These are phyloP conservation scores for Pseudogymnoascus sp. DNA, from an alignment of 2,329 filamentous ascomycete genomes.

Conservation along the genomic window DNA sequence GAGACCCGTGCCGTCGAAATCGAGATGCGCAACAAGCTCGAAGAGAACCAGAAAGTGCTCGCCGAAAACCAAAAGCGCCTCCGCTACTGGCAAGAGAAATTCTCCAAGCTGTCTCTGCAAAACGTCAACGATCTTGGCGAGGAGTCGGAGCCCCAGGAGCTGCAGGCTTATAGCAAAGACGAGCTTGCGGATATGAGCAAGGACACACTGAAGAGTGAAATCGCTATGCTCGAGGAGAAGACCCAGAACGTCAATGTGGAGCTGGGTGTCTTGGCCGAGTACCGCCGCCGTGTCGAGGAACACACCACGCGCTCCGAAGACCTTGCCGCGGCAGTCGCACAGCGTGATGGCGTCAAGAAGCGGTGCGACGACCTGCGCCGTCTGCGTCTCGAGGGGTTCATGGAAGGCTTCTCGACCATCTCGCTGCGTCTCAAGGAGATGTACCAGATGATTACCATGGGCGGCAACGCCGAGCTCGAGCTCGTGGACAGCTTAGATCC, in stretches of 20 bases:
- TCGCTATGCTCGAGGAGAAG: conserved; percentile 60
- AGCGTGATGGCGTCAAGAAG: conserved; percentile 82
- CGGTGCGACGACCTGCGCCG: conserved; percentile 87
- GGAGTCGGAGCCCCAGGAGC: conserved; percentile 44
- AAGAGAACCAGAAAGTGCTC: conserved; percentile 88
- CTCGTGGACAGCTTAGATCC: conserved; percentile 93
- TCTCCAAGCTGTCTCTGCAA: conserved; percentile 73
- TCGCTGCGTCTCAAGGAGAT: conserved; percentile 95
- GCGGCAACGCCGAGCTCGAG: conserved; percentile 94
- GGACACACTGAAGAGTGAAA: conserved; percentile 58
- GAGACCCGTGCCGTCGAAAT: conserved; percentile 84
- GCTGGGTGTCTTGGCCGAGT: conserved; percentile 79
- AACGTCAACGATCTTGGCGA: conserved; percentile 66
- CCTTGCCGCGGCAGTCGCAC: conserved; percentile 65
- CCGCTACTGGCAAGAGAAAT: conserved; percentile 82
- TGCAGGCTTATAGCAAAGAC: conserved; percentile 71
- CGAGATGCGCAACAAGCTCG: conserved; percentile 96
- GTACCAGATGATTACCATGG: conserved; percentile 99
- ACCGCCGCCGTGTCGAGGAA: conserved; percentile 77
- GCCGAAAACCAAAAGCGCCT: conserved; percentile 77
- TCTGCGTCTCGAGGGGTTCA: conserved; percentile 88
- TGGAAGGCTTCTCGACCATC: conserved; percentile 93
- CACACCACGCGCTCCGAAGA: conserved; percentile 76
- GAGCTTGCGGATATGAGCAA: conserved; percentile 56
- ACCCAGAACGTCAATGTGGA: conserved; percentile 84